A percentile compares a stretch with the other conserved stretches of the same genome.
phyloP scores from a whole-genome alignment of 1,139 yeast genomes.

The Suhomyces yuchorum region DNA sequence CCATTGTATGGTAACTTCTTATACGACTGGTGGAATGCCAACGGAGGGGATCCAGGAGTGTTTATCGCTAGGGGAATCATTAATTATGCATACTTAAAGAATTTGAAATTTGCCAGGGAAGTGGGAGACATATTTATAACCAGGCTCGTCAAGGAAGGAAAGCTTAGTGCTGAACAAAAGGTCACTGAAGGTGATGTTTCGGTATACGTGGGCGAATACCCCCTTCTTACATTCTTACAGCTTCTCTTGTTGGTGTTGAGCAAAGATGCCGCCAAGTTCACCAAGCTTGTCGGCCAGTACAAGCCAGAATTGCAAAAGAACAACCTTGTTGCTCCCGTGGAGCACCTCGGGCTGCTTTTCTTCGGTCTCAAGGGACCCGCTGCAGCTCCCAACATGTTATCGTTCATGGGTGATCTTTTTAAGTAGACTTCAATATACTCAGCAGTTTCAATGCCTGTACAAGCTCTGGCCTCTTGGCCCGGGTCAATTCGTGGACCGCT shows the following conservation, averaged over 20 bases:
- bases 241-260: conserved; percentile 64
- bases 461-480: conserved; percentile 68
- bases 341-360: conserved; percentile 49
- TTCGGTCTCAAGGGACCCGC: conserved; percentile 28
- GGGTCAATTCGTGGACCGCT: conserved; percentile 64
- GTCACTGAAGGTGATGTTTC: conserved; percentile 20
- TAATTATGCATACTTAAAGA: conserved; percentile 67
- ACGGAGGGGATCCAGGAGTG: conserved; percentile 54
- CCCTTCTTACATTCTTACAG: conserved; percentile 68
- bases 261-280: conserved; percentile 52
- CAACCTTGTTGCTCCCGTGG: conserved; percentile 45
- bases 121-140: conserved; percentile 44
- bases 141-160: conserved; percentile 23
- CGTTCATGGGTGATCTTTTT: conserved; percentile 82
- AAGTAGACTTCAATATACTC: conserved; percentile 37
- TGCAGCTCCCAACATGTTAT: conserved; percentile 57
- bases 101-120: conserved; percentile 58
- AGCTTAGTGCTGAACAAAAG: conserved; percentile 14
- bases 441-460: conserved; percentile 63
- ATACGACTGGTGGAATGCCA: conserved; percentile 54
- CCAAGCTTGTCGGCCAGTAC: conserved; percentile 52
- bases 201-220: conserved; percentile 27
- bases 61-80: conserved; percentile 65
- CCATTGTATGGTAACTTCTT: conserved; percentile 55
- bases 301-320: conserved; percentile 31